Conservation (phyloP, 805 yeast genomes). For the Barnettozyma sp. region DNA sequence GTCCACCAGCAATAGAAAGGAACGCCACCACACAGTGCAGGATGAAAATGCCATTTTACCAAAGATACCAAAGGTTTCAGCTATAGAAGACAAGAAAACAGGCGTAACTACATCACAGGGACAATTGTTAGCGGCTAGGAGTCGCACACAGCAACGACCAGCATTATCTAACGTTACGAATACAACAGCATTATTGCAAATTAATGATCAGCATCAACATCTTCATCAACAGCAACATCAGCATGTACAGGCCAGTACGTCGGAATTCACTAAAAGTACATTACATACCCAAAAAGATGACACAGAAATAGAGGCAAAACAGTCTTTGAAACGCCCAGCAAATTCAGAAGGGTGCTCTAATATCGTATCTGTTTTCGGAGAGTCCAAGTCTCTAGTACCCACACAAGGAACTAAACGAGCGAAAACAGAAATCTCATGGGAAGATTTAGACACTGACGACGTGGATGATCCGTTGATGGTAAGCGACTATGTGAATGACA, state of each 20-base stretch:
- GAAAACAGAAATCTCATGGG: constrained; percentile 15
- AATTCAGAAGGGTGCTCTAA: too few relatives aligned
- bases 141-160: constrained; percentile 16
- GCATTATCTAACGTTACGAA: constrained; percentile 24
- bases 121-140: too few relatives aligned
- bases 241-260: too few relatives aligned
- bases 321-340: constrained; percentile 4
- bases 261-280: too few relatives aligned
- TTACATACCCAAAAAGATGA: too few relatives aligned
- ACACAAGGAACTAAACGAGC: constrained; percentile 15
- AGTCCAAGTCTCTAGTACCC: too few relatives aligned
- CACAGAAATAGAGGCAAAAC: constrained; percentile 6
- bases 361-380: too few relatives aligned
- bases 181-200: constrained; percentile 19
- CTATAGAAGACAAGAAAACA: too few relatives aligned
- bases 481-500: constrained; percentile 80
- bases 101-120: too few relatives aligned
- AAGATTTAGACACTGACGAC: constrained; percentile 66
- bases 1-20: constrained; percentile 13
- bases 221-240: too few relatives aligned
- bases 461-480: constrained; percentile 80
- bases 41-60: constrained; percentile 19
- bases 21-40: constrained; percentile 14
- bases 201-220: constrained; percentile 1
- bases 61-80: constrained; percentile 12